Percentiles rank a stretch among this genome's conserved stretches.
These are phyloP conservation scores for Cercophora sp. DNA, from an alignment of 495 filamentous ascomycete species.

Conservation along the genomic window DNA sequence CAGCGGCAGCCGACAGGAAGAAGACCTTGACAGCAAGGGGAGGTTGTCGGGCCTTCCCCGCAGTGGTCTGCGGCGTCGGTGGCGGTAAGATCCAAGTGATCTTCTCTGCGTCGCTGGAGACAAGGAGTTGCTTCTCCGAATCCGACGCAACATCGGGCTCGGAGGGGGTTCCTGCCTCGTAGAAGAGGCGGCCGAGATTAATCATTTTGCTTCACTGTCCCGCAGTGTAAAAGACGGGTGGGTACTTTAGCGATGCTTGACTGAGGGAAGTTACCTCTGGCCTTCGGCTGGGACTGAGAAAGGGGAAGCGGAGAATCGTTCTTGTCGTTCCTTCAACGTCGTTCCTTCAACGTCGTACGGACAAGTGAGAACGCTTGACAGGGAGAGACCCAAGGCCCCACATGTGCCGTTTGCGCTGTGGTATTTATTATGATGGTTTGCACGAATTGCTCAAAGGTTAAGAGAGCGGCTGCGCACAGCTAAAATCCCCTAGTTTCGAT, in stretches of 20 bases:
- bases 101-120: conserved; percentile 1
- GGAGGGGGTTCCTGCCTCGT: conserved; percentile 2
- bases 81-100: neutral
- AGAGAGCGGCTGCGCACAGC: neutral
- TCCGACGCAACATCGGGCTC: conserved; percentile 5
- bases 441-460: neutral
- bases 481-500: neutral
- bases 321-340: neutral
- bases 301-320: neutral
- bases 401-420: neutral
- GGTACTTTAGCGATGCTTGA: no score
- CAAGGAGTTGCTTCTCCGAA: neutral
- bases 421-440: neutral
- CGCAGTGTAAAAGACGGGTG: no score
- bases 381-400: neutral
- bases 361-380: neutral
- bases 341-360: neutral
- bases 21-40: neutral
- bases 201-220: conserved; percentile 3
- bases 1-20: neutral
- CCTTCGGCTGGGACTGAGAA: neutral
- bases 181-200: conserved; percentile 1
- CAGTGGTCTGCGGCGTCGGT: neutral
- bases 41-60: neutral
- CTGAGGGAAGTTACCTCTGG: no score